Conservation (phyloP, 2,329 filamentous ascomycete genomes). For the Ophiosphaerella herpotricha region DNA sequence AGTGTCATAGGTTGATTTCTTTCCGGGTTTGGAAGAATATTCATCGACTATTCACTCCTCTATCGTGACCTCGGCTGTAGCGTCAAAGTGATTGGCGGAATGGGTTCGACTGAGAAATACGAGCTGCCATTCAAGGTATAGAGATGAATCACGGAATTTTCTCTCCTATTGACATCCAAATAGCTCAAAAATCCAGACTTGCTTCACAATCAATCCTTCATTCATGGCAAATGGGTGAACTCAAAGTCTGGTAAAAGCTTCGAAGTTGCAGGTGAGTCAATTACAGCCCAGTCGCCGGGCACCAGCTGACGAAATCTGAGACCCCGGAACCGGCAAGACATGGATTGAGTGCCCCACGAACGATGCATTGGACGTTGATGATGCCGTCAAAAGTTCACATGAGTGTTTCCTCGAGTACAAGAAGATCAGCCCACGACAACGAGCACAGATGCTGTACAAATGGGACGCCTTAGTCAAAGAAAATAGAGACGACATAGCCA, state of each 20-base stretch:
- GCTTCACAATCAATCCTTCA: conserved; percentile 59
- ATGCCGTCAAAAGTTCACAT: conserved; percentile 63
- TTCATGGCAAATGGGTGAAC: conserved; percentile 61
- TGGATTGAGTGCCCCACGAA: conserved; percentile 56
- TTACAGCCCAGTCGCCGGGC: background rate
- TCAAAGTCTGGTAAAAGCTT: conserved; percentile 62
- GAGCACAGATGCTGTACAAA: conserved; percentile 66
- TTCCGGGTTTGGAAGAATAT: background rate
- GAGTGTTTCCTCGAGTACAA: conserved; percentile 65
- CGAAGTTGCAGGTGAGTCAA: conserved; percentile 56
- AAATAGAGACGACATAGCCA: conserved; percentile 65
- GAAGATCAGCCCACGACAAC: conserved; percentile 63
- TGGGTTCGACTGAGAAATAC: conserved; percentile 34
- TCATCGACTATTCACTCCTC: no score
- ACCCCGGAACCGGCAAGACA: conserved; percentile 56
- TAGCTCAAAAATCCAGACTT: conserved; percentile 60
- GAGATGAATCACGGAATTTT: background rate
- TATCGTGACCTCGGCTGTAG: no score
- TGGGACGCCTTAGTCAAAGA: conserved; percentile 69
- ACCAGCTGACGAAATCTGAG: conserved; percentile 42
- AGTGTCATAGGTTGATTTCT: conserved; percentile 3
- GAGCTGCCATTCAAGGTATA: conserved; percentile 52
- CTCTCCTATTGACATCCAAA: conserved; percentile 3
- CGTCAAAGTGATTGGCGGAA: conserved; percentile 5
- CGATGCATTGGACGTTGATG: conserved; percentile 63